phyloP scores from a whole-genome alignment of 2,329 filamentous ascomycete species.

The Colletotrichum eremochloae region DNA sequence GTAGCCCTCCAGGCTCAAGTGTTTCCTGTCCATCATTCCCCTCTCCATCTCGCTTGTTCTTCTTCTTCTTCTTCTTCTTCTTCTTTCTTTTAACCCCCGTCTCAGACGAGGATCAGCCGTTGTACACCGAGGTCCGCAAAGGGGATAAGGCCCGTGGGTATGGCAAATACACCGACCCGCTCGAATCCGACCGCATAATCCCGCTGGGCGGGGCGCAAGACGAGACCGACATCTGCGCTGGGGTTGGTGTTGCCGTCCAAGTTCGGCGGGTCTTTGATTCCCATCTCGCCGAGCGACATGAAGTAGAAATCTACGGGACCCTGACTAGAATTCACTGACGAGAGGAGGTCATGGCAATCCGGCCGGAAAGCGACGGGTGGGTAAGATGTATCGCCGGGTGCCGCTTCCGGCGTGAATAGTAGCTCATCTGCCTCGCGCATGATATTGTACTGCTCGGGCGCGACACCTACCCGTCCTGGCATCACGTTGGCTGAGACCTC shows the following conservation, averaged over 20 bases:
- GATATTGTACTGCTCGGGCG: too few species aligned
- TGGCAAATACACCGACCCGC: slow-evolving; percentile 1
- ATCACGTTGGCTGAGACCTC: background rate
- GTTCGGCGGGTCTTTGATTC: background rate
- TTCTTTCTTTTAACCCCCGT: background rate
- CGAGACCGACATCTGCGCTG: background rate
- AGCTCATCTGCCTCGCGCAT: background rate
- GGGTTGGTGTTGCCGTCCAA: background rate
- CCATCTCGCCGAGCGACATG: background rate
- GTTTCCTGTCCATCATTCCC: background rate
- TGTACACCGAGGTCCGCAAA: background rate
- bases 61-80: background rate
- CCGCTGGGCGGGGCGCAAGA: background rate
- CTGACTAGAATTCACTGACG: background rate
- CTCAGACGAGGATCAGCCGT: background rate
- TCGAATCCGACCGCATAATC: background rate
- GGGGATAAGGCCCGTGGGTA: background rate
- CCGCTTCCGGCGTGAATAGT: background rate
- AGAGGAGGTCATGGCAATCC: background rate
- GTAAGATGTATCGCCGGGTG: background rate
- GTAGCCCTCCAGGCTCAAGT: background rate
- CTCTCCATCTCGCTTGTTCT: background rate
- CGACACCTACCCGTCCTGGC: background rate
- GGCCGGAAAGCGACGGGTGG: background rate
- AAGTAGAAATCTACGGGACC: background rate